Evolutionary conservation across 2,329 filamentous ascomycete species (phyloP).

Genomic region (Pseudogymnoascus sp.): DNA sequence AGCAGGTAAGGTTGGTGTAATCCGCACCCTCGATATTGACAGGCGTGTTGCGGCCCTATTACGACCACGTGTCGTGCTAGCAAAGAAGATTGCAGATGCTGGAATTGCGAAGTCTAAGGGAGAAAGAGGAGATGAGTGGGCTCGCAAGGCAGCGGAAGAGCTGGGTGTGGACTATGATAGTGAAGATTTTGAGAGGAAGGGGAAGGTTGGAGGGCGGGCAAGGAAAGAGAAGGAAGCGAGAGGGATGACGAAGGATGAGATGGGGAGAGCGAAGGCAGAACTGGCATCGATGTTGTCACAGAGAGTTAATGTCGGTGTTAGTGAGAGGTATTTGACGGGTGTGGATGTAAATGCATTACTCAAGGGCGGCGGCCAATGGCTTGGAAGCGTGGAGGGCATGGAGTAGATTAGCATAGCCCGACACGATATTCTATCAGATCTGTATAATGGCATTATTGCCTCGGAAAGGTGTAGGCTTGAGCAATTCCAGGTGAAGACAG

Average conservation of each 20-base stretch:
- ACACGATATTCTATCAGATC: not conserved
- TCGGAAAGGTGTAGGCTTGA: not conserved
- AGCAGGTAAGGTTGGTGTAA: slow-evolving; percentile 75
- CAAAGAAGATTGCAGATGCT: slow-evolving; percentile 82
- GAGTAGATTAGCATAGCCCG: slow-evolving; percentile 12
- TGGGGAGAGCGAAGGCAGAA: slow-evolving; percentile 62
- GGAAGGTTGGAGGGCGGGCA: slow-evolving; percentile 64
- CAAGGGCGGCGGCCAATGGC: slow-evolving; percentile 45
- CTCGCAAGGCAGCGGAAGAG: slow-evolving; percentile 79
- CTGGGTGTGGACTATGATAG: slow-evolving; percentile 90
- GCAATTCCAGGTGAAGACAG: not conserved
- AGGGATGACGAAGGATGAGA: slow-evolving; percentile 62
- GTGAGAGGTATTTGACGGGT: slow-evolving; percentile 74
- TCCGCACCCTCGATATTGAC: slow-evolving; percentile 77
- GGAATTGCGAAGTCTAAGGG: slow-evolving; percentile 80
- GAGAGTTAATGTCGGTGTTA: slow-evolving; percentile 79
- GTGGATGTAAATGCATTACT: slow-evolving; percentile 72
- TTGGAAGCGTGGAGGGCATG: slow-evolving; percentile 28
- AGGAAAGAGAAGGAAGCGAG: slow-evolving; percentile 65
- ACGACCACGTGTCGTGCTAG: slow-evolving; percentile 66
- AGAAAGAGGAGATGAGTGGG: slow-evolving; percentile 74
- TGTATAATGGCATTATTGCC: not conserved
- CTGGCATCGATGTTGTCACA: slow-evolving; percentile 61
- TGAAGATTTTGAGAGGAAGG: slow-evolving; percentile 69
- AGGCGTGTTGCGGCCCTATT: slow-evolving; percentile 67